Percentiles rank a stretch among this genome's conserved stretches.
phyloP scores from a whole-genome alignment of 2,329 filamentous ascomycete species.

The Ascochyta lentis region DNA sequence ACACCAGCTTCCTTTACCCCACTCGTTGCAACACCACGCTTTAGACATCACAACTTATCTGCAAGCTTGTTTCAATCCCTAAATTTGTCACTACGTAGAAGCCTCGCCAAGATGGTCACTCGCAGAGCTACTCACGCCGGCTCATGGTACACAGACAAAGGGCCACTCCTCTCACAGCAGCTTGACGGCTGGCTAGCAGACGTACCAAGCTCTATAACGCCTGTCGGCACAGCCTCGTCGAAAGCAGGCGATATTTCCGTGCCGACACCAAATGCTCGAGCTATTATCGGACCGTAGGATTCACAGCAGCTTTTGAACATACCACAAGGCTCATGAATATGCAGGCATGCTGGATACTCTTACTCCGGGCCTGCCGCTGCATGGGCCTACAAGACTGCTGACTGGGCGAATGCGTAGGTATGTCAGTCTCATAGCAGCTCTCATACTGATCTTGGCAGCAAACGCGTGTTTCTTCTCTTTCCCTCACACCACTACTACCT shows the following conservation, averaged over 20 bases:
- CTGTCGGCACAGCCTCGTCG: conserved; percentile 57
- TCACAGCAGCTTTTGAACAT: not conserved
- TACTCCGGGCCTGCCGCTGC: conserved; percentile 93
- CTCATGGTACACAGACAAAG: conserved; percentile 79
- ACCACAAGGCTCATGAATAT: conserved; percentile 37
- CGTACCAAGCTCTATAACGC: conserved; percentile 72
- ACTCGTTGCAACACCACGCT: conserved; percentile 7
- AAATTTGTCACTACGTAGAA: not conserved
- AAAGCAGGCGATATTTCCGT: conserved; percentile 54
- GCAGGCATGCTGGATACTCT: conserved; percentile 88
- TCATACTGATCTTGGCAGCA: conserved; percentile 54
- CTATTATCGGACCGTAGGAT: conserved; percentile 91
- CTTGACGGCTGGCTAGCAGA: conserved; percentile 76
- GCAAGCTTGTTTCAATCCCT: not conserved
- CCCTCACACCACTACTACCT: conserved; percentile 91
- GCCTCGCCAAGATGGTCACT: conserved; percentile 36
- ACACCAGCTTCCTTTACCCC: conserved; percentile 23
- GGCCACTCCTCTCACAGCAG: conserved; percentile 66
- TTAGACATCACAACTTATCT: not conserved
- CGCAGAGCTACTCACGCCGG: conserved; percentile 78
- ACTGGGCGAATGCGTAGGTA: conserved; percentile 74
- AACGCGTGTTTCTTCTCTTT: conserved; percentile 89
- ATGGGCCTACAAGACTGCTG: conserved; percentile 90
- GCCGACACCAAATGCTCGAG: conserved; percentile 75
- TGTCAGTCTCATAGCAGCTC: not conserved